Conservation (phyloP, 2,329 filamentous ascomycete genomes). For the Calonectria hongkongensis region DNA sequence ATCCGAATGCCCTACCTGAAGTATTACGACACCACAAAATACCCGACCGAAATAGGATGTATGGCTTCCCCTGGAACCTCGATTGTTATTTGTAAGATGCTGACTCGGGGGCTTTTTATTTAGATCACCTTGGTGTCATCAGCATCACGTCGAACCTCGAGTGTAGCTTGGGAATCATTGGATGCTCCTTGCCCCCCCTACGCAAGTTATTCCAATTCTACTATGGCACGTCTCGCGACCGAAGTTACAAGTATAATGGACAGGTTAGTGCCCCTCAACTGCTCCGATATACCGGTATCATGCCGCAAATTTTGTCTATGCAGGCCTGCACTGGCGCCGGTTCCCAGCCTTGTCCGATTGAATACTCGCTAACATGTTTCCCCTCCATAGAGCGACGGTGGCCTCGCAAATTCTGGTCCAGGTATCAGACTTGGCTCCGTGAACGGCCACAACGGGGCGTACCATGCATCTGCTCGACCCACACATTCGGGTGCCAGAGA, state of each 20-base stretch:
- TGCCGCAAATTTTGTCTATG: no score
- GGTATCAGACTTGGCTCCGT: slow-evolving; percentile 9
- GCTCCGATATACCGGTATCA: not conserved
- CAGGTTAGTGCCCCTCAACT: not conserved
- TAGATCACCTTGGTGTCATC: slow-evolving; percentile 11
- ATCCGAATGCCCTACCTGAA: slow-evolving; percentile 30
- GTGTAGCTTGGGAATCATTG: slow-evolving; percentile 13
- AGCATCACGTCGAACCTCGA: slow-evolving; percentile 14
- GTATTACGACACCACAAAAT: slow-evolving; percentile 27
- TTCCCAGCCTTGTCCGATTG: not conserved
- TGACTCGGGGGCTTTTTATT: not conserved
- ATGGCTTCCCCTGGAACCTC: not conserved
- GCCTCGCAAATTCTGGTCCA: slow-evolving; percentile 1
- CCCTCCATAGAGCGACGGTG: not conserved
- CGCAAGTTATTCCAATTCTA: slow-evolving; percentile 18
- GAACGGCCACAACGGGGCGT: slow-evolving; percentile 3
- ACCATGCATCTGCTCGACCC: slow-evolving; percentile 3
- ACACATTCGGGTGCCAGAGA: not conserved
- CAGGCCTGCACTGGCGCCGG: not conserved
- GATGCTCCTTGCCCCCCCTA: not conserved
- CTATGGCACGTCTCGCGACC: slow-evolving; percentile 6
- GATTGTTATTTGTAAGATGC: not conserved
- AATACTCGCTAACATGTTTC: not conserved
- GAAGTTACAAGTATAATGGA: slow-evolving; percentile 9
- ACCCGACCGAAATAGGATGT: slow-evolving; percentile 21